phyloP scores from a whole-genome alignment of 2,329 filamentous ascomycete genomes.

The Clarireedia homoeocarpa region DNA sequence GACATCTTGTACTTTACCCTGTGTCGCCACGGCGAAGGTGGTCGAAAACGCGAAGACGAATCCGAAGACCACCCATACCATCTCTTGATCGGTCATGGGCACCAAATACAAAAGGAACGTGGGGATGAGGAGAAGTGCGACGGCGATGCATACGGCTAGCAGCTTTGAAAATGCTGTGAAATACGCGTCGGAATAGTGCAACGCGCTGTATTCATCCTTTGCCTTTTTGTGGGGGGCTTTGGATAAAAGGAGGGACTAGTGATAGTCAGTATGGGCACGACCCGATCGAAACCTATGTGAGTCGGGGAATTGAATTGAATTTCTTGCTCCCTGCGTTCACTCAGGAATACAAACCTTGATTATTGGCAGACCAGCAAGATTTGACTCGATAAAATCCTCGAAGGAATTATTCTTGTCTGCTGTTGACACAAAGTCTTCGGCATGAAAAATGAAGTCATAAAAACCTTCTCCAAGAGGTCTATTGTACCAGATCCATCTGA shows the following conservation, averaged over 20 bases:
- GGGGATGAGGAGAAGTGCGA: conserved; percentile 15
- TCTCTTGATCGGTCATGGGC: conserved; percentile 10
- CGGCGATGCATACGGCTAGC: conserved; percentile 4
- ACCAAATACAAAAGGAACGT: conserved; percentile 15
- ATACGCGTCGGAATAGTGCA: conserved; percentile 3
- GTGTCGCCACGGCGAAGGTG: conserved; percentile 9
- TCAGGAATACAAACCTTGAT: neutral
- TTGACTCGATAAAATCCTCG: neutral
- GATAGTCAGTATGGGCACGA: too few species aligned
- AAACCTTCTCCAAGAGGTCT: conserved; percentile 4
- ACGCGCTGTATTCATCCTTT: neutral
- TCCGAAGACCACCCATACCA: conserved; percentile 9
- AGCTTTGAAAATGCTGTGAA: neutral
- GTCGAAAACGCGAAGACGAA: conserved; percentile 12
- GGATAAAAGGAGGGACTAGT: conserved; percentile 10
- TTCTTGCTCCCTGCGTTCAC: neutral
- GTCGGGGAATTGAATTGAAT: neutral
- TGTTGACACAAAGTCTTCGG: conserved; percentile 8
- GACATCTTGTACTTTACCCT: neutral
- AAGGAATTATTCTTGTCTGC: neutral
- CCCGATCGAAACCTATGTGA: neutral
- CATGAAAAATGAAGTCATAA: conserved; percentile 10
- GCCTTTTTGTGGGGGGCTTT: conserved; percentile 7
- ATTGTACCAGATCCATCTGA: conserved; percentile 6
- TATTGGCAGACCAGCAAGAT: neutral